A percentile compares a stretch with the other conserved stretches of the same genome.
Conservation (phyloP, 2,329 filamentous ascomycete species). For the Colletotrichum kahawae region DNA sequence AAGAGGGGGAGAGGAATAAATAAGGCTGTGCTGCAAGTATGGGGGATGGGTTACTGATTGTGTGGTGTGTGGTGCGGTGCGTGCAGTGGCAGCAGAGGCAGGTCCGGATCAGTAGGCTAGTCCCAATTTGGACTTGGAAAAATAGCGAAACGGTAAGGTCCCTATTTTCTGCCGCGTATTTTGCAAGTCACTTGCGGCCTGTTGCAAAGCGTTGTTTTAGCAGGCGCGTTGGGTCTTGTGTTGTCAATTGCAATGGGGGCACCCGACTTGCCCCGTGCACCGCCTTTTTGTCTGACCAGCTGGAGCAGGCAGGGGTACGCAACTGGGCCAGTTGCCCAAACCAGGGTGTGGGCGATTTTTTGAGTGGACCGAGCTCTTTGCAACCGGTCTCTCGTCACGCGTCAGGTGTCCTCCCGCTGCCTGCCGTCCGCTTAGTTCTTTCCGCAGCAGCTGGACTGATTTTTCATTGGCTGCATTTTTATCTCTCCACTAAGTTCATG, state of each 20-base stretch:
- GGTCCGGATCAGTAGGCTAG: conserved; percentile 25
- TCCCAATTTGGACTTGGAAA: conserved; percentile 25
- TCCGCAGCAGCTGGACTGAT: not conserved
- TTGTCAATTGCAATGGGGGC: not conserved
- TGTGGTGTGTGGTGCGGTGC: conserved; percentile 3
- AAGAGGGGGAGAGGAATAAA: conserved; percentile 24
- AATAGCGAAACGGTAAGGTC: conserved; percentile 20
- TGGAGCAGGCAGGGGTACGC: not conserved
- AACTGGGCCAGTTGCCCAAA: not conserved
- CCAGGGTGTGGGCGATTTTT: not conserved
- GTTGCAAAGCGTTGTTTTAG: not conserved
- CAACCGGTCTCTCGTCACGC: not conserved
- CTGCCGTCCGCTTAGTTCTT: not conserved
- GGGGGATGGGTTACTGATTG: conserved; percentile 25
- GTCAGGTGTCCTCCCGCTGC: not conserved
- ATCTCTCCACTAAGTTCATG: not conserved
- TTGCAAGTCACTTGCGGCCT: conserved; percentile 8
- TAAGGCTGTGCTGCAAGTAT: conserved; percentile 19
- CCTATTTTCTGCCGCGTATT: conserved; percentile 21
- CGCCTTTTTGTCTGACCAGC: not conserved
- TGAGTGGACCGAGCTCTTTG: conserved; percentile 7
- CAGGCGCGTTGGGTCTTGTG: conserved; percentile 3
- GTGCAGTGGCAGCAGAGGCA: not conserved
- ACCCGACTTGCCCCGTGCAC: conserved; percentile 4
- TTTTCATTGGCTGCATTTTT: conserved; percentile 13